Percentiles rank a stretch among this genome's conserved stretches.
Evolutionary conservation across 805 yeast species (phyloP).

Genomic region (Nakazawaea ishiwadae): DNA sequence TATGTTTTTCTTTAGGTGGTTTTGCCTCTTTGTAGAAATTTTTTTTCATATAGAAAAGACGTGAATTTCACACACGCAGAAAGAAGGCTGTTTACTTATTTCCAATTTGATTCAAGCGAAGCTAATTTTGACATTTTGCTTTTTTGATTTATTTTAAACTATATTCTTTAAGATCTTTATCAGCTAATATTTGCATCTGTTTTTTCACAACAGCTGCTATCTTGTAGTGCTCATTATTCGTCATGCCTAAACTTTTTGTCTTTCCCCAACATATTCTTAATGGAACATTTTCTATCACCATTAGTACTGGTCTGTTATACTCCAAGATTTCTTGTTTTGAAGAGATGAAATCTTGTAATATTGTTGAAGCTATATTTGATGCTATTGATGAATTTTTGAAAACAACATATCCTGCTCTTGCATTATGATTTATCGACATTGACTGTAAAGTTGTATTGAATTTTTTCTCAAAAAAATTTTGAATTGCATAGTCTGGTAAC

Average conservation of each 20-base stretch:
- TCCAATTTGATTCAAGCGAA: too few species aligned
- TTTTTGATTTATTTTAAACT: background rate
- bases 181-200: slow-evolving; percentile 49
- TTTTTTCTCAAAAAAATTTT: slow-evolving; percentile 39
- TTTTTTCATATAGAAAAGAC: too few species aligned
- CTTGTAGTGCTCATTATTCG: slow-evolving; percentile 41
- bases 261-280: slow-evolving; percentile 55
- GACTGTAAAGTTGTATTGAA: slow-evolving; percentile 42
- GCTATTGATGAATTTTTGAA: slow-evolving; percentile 48
- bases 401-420: slow-evolving; percentile 62
- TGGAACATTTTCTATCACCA: slow-evolving; percentile 34
- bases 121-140: too few species aligned
- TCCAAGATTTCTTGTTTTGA: slow-evolving; percentile 1
- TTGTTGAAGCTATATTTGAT: slow-evolving; percentile 32
- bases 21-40: too few species aligned
- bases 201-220: slow-evolving; percentile 45
- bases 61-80: too few species aligned
- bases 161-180: slow-evolving; percentile 24
- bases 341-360: slow-evolving; percentile 10
- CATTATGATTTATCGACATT: slow-evolving; percentile 47
- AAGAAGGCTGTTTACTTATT: too few species aligned
- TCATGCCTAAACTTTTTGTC: slow-evolving; percentile 34
- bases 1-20: too few species aligned
- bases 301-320: slow-evolving; percentile 24
- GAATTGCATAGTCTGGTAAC: slow-evolving; percentile 57